Conservation (phyloP, 768 basidiomycete species). For the Leccinum rimulosum region DNA sequence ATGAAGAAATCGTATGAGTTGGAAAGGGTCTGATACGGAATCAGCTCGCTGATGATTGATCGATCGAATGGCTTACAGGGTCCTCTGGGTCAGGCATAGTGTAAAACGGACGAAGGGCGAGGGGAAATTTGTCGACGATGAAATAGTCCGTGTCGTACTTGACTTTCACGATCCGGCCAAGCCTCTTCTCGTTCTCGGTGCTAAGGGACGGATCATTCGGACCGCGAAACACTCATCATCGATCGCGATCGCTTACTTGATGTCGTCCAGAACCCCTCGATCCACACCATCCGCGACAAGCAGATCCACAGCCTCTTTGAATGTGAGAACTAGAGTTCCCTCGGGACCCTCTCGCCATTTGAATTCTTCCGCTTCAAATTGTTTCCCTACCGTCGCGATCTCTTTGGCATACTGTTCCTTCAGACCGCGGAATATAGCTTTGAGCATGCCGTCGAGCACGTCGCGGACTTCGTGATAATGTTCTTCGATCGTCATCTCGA, state of each 20-base stretch:
- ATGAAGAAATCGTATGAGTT: conserved; percentile 99
- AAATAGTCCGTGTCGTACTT: conserved; percentile 99
- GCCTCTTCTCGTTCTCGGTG: conserved; percentile 93
- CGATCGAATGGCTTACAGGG: conserved; percentile 51
- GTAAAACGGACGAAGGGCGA: conserved; percentile 95
- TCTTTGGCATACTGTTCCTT: conserved; percentile 75
- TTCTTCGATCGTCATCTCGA: conserved; percentile 98
- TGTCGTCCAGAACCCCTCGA: conserved; percentile 80
- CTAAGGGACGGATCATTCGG: conserved; percentile 38
- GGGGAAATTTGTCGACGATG: conserved; percentile 99
- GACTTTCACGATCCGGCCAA: conserved; percentile 84
- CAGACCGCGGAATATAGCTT: conserved; percentile 83
- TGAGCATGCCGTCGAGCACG: conserved; percentile 81
- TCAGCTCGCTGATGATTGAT: conserved; percentile 3
- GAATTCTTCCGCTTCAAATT: conserved; percentile 96
- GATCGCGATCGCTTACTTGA: conserved; percentile 55
- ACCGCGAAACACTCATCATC: not conserved
- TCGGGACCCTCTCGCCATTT: conserved; percentile 71
- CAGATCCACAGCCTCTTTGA: conserved; percentile 84
- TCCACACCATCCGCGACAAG: conserved; percentile 84
- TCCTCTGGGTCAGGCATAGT: conserved; percentile 97
- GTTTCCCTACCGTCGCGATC: conserved; percentile 75
- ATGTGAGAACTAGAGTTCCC: conserved; percentile 81
- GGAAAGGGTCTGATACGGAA: conserved; percentile 63
- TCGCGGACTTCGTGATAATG: conserved; percentile 99